Conservation (phyloP, 1,284 basidiomycete species). For the Ustilago curta region DNA sequence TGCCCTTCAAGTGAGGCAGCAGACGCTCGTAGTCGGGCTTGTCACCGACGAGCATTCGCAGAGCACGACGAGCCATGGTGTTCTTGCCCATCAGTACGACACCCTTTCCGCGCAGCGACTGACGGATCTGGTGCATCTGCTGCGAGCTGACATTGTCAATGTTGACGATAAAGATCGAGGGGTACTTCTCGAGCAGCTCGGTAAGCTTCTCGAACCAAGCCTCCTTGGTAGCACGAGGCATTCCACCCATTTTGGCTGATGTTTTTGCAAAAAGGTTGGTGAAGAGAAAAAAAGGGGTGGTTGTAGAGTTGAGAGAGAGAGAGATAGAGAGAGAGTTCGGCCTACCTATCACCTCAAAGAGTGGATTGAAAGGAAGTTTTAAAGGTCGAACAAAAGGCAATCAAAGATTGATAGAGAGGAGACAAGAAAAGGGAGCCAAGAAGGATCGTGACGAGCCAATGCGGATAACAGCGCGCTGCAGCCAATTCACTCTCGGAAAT, state of each 20-base stretch:
- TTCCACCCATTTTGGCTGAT: slow-evolving; percentile 79
- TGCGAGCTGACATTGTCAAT: slow-evolving; percentile 99
- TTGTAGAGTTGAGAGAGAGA: slow-evolving; percentile 1
- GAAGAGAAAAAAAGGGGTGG: slow-evolving; percentile 5
- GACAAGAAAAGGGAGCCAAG: background rate
- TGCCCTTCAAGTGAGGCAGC: slow-evolving; percentile 93
- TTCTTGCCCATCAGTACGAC: slow-evolving; percentile 99
- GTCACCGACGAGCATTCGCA: slow-evolving; percentile 89
- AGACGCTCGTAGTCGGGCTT: slow-evolving; percentile 95
- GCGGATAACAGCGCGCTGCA: background rate
- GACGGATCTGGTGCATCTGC: slow-evolving; percentile 98
- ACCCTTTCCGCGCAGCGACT: slow-evolving; percentile 92
- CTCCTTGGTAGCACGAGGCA: slow-evolving; percentile 88
- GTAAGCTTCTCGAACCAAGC: slow-evolving; percentile 94
- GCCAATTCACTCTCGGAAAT: slow-evolving; percentile 11
- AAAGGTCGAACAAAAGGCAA: slow-evolving; percentile 41
- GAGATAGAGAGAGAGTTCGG: slow-evolving; percentile 46
- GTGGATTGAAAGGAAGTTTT: slow-evolving; percentile 66
- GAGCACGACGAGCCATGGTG: slow-evolving; percentile 99
- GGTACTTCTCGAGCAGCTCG: slow-evolving; percentile 90
- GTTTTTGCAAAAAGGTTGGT: slow-evolving; percentile 7
- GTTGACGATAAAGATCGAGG: slow-evolving; percentile 97
- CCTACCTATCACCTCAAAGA: slow-evolving; percentile 64
- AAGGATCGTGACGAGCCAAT: background rate
- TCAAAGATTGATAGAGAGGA: slow-evolving; percentile 22